Evolutionary conservation across 2,329 filamentous ascomycete genomes (phyloP), one percentile per base, ranked within the genome.

Genomic region (Balansia obtecta): DNA sequence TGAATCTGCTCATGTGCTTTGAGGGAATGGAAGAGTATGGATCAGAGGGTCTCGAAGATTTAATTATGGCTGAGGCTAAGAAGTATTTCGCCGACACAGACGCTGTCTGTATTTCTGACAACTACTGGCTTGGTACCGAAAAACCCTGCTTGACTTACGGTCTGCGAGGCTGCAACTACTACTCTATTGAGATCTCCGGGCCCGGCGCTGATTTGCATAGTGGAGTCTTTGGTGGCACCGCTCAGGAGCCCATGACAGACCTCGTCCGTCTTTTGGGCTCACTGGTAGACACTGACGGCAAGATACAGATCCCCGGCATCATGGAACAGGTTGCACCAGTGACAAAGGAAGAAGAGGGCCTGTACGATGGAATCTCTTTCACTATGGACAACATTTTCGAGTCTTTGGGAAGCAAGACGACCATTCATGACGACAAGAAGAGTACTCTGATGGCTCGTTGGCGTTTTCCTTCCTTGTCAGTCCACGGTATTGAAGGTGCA

Each of bases 11-110:
- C 56, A 97, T 96, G 88, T 98, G 93, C 76, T 97, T 98, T 61
- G 93, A 98, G 76, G 93, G 93, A 46, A 98, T 98, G 93, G 93
- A 98, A 72, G 93, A 98, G 73, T 95, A 95, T 66, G 93, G 93
- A 47, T 96, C 90, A 0, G 91, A 97, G 66, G 93, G 93, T 38
- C 77, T 98, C 50, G 93, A 98, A 63, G 91, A 95, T 60, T 86
- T 97, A 58, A 96, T 98, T 70, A 77, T 86, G 58, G 83, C 80
- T 45, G 93, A 98, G 72, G 89, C 86, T 57, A 88, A 94, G 72
- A 86, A 87, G 61, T 97, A 84, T 76, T 98, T 98, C 74, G 88
- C 88, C 63, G 91, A 96, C 61, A 83, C 89, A 37, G 93, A 98
- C 58, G 93, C 90, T 6, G 88, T 97, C 53, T 98, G 93, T 73